phyloP scores from a whole-genome alignment of 1,284 basidiomycete genomes.

The Phylloboletellus chloephorus region DNA sequence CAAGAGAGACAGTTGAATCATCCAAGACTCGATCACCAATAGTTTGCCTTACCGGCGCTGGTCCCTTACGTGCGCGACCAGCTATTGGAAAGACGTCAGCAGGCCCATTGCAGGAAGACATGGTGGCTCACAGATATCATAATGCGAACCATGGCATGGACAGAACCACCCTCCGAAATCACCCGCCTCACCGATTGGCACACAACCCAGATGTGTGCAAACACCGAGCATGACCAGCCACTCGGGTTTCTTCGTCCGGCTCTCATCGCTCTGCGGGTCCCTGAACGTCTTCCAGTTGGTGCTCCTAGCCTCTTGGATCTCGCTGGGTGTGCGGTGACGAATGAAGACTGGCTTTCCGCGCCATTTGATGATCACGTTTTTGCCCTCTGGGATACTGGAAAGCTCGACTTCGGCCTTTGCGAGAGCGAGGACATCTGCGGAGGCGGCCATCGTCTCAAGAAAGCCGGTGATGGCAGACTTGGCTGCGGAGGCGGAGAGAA shows the following conservation, averaged over 20 bases:
- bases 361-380: conserved; percentile 98
- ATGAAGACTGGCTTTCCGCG: conserved; percentile 99
- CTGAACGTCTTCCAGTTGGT: conserved; percentile 84
- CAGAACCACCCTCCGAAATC: conserved; percentile 99
- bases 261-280: conserved; percentile 90
- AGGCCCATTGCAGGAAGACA: conserved; percentile 6
- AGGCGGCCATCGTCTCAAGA: conserved; percentile 93
- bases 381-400: conserved; percentile 89
- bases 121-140: conserved; percentile 75
- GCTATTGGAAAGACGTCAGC: conserved; percentile 41
- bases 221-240: conserved; percentile 98
- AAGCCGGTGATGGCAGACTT: conserved; percentile 95
- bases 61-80: conserved; percentile 92
- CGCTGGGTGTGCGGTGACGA: conserved; percentile 87
- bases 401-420: conserved; percentile 98
- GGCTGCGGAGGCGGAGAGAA: conserved; percentile 90
- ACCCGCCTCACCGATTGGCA: conserved; percentile 96
- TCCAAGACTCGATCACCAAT: conserved; percentile 1
- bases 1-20: conserved; percentile 13
- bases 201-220: conserved; percentile 98
- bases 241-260: conserved; percentile 90
- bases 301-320: conserved; percentile 91
- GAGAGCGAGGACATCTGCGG: conserved; percentile 95
- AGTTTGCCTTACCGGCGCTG: conserved; percentile 69
- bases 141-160: conserved; percentile 98